These are phyloP conservation scores for Castanopsis chinensis DNA, from an alignment of 306 rosid genomes.

Conservation along the genomic window DNA sequence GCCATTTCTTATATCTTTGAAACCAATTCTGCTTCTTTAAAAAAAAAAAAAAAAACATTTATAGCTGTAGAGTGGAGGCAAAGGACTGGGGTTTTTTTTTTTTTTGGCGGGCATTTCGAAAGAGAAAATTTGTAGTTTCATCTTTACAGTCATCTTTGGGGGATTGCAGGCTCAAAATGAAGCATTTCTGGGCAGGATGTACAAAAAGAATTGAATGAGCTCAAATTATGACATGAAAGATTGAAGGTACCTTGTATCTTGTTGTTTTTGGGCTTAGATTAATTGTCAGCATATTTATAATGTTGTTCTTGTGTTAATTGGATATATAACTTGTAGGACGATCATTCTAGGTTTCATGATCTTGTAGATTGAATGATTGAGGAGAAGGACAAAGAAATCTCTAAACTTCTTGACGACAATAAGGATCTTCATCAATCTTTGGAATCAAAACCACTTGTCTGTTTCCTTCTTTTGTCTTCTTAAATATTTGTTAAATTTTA, in stretches of 20 bases:
- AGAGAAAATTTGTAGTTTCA: too few species aligned
- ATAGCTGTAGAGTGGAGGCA: too few species aligned
- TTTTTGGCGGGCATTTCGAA: too few species aligned
- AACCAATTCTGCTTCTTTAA: too few species aligned
- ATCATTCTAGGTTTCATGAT: slow-evolving; percentile 81
- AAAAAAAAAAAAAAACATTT: too few species aligned
- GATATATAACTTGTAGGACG: slow-evolving; percentile 57
- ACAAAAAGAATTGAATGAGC: slow-evolving; percentile 79
- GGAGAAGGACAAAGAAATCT: slow-evolving; percentile 86
- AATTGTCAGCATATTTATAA: not conserved
- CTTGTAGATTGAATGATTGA: slow-evolving; percentile 88
- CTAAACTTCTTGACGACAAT: slow-evolving; percentile 74
- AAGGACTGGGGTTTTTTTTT: too few species aligned
- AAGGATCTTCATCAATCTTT: slow-evolving; percentile 70
- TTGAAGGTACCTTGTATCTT: slow-evolving; percentile 59
- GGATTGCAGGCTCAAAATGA: slow-evolving; percentile 77
- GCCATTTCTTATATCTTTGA: not conserved
- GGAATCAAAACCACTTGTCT: slow-evolving; percentile 67
- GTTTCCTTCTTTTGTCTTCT: slow-evolving; percentile 24
- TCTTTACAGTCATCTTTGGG: slow-evolving; percentile 70
- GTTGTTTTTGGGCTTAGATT: slow-evolving; percentile 15
- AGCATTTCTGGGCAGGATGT: slow-evolving; percentile 54
- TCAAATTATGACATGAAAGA: slow-evolving; percentile 58
- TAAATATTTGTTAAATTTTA: slow-evolving; percentile 10
- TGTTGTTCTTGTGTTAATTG: slow-evolving; percentile 28